phyloP scores from a whole-genome alignment of 2,329 filamentous ascomycete genomes.

The Cercospora sp. region DNA sequence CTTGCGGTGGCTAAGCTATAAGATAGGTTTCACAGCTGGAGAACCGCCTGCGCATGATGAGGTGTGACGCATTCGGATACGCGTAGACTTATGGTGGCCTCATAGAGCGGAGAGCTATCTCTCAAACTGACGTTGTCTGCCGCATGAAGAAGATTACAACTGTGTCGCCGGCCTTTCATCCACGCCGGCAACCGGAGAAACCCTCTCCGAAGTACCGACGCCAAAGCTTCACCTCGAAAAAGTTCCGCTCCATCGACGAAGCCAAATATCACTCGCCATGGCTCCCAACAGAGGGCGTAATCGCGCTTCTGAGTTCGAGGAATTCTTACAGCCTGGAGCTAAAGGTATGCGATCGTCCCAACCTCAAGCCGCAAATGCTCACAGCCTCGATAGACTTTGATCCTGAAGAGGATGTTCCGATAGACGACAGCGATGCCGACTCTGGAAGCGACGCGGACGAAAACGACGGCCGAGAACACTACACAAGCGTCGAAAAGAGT shows the following conservation, averaged over 20 bases:
- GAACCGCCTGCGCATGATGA: not conserved
- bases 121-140: no score
- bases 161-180: no score
- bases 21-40: no score
- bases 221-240: constrained; percentile 1
- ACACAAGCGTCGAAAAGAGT: constrained; percentile 78
- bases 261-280: constrained; percentile 23
- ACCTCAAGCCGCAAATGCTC: constrained; percentile 1
- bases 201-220: not conserved
- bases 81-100: no score
- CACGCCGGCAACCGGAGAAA: not conserved
- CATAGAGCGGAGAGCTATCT: no score
- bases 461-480: constrained; percentile 78
- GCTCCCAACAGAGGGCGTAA: constrained; percentile 33
- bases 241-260: not conserved
- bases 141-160: no score
- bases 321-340: constrained; percentile 32
- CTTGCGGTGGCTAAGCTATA: no score
- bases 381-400: constrained; percentile 66
- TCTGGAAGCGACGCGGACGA: constrained; percentile 52
- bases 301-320: constrained; percentile 35
- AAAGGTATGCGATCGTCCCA: constrained; percentile 31
- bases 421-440: constrained; percentile 55
- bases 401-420: constrained; percentile 61
- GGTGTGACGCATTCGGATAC: not conserved